Evolutionary conservation across 345 rosid species (phyloP), one percentile per base, ranked within the genome.

Genomic region (Populus ilicifolia): DNA sequence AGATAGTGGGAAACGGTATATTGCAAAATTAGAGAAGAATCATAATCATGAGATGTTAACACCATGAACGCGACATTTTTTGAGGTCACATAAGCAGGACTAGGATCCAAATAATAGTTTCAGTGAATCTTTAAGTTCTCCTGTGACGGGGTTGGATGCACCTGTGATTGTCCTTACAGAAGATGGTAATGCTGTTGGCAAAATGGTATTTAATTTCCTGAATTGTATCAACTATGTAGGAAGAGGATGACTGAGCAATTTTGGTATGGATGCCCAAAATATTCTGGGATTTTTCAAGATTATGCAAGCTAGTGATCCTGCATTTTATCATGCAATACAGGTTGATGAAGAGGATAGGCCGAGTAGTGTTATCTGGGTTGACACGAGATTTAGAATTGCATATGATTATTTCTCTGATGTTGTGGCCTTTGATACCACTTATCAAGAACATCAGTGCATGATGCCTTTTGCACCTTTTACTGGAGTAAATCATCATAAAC

Each of bases 401-500:
- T 80, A 1, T 46, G 52, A 71, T 23, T 79, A 75, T 67, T 84
- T 84, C 70, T 77, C 81, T 1, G 85, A 76, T 78, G 79, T 76
- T 54, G 80, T 80, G 59, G 61, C 82, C 30, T 78, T 85, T 62
- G 84, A 75, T 64, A 80, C 80, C 8, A 72, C 82, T 12, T 80
- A 82, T 71, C 80, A 76, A 69, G 69, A 70, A 65, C 80, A 81
- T 73, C 82, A 80, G 64, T 85, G 78, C 70, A 75, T 72, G 68
- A 73, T 80, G 61, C 88, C 86, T 39, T 78, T 78, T 70, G 85
- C 86, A 20, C 80, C 86, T 64, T 80, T 75, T 69, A 70, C 70
- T 23, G 83, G 85, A n/a, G 71, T 80, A 38, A 80, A 85, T 71
- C 84, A 85, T 76, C 81, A 83, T 67, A 76, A 75, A n/a, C 84